A percentile compares a stretch with the other conserved stretches of the same genome.
Conservation (phyloP, 73 alveolate genomes). For the Paramecium primaurelia region DNA sequence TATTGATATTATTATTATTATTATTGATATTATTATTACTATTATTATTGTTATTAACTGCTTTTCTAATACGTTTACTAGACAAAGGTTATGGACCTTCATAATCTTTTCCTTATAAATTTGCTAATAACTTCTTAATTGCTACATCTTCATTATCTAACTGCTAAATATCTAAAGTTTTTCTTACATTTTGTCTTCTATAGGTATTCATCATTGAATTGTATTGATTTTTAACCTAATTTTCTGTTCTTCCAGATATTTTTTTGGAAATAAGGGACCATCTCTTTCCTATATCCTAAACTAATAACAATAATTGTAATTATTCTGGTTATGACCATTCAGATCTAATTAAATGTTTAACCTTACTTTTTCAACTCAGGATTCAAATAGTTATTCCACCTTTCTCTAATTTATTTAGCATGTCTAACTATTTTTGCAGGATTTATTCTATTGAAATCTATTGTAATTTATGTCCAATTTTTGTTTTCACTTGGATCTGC, state of each 20-base stretch:
- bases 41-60: background rate
- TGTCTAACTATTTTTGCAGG: constrained; percentile 34
- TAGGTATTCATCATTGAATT: constrained; percentile 27
- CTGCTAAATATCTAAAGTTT: background rate
- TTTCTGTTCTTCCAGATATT: constrained; percentile 37
- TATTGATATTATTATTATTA: background rate
- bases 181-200: constrained; percentile 27
- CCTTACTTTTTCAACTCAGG: constrained; percentile 36
- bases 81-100: background rate
- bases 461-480: constrained; percentile 41
- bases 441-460: constrained; percentile 35
- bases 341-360: background rate
- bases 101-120: constrained; percentile 26
- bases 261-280: constrained; percentile 28
- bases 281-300: constrained; percentile 34
- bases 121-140: constrained; percentile 1
- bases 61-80: background rate
- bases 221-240: constrained; percentile 35
- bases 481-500: background rate
- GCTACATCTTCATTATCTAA: constrained; percentile 40
- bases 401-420: constrained; percentile 45
- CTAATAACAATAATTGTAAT: background rate
- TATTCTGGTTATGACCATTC: constrained; percentile 39
- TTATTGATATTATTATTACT: background rate
- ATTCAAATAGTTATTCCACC: constrained; percentile 43